Evolutionary conservation across 2,329 filamentous ascomycete genomes (phyloP), one percentile per base, ranked within the genome.

Genomic region (Fusarium beomiforme): DNA sequence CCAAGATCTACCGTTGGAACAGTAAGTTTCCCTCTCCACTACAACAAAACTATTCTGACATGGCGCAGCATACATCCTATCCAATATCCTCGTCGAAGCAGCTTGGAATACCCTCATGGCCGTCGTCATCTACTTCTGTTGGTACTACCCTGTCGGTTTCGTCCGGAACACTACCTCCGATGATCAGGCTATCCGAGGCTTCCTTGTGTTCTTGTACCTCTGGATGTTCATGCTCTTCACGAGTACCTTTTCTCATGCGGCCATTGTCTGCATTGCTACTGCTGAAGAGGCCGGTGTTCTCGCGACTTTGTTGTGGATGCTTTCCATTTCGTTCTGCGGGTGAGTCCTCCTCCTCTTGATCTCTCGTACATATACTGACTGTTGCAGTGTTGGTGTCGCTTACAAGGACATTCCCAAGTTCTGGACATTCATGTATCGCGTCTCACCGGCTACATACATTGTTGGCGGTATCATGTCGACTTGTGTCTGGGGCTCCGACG

Each of bases 381-480:
- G 1, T 17, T 5, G 4, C 65, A 85, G 89, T 81, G 89, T 93
- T 41, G 84, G 92, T 53, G 89, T 88, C 3, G 79, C 84, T 2
- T 88, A 88, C 1, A 75, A 76, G 0, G 80, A 83, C 1, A 85
- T 93, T 11, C 90, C 91, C 0, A 83, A 86, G 5, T 92, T 93
- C 82, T 93, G 91, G 91, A 88, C 87, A 59, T 91, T 91, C 81
- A 90, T 92, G 88, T 92, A 92, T 78, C 85, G 88, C 36, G 81
- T 90, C 49, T 91, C 88, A 0, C 91, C 91, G 2, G 89, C 92
- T 72, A 93, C 90, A 0, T 94, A 93, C 77, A 82, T 93, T 19
- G 84, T 92, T 46, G 83, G 85, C 31, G 90, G 88, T 6, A 85
- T 93, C 78, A 82, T 92, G 50, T 76, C 76, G 0, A 67, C 76